Evolutionary conservation across 495 filamentous ascomycete species (phyloP).

Genomic region (Tuber calosporum): DNA sequence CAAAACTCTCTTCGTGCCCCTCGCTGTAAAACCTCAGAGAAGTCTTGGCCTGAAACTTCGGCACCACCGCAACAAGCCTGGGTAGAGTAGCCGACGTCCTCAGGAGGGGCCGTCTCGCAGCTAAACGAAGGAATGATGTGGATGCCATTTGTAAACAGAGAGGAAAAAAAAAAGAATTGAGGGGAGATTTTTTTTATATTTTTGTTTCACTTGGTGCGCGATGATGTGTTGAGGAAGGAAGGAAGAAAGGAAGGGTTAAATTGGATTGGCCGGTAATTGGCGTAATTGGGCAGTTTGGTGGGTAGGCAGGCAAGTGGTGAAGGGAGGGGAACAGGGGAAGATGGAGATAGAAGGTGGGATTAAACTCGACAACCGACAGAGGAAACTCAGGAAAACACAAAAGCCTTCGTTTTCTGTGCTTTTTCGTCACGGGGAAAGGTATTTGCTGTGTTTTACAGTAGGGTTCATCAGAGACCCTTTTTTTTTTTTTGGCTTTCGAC

Average conservation of each 20-base stretch:
- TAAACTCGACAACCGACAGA: not conserved
- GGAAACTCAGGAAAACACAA: not conserved
- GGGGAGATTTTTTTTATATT: slow-evolving; percentile 40
- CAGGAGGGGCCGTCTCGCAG: slow-evolving; percentile 33
- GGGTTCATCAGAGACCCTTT: not conserved
- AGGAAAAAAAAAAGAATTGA: slow-evolving; percentile 9
- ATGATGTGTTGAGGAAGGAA: slow-evolving; percentile 38
- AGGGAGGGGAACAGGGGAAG: not conserved
- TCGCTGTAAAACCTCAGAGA: slow-evolving; percentile 45
- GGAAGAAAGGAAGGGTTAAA: slow-evolving; percentile 11
- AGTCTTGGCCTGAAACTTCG: slow-evolving; percentile 21
- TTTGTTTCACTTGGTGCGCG: slow-evolving; percentile 41
- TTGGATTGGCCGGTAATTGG: slow-evolving; percentile 1
- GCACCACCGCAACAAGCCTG: slow-evolving; percentile 23
- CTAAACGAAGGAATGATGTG: slow-evolving; percentile 31
- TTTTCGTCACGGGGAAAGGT: not conserved
- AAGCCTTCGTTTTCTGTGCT: not conserved
- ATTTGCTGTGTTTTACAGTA: not conserved
- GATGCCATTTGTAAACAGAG: slow-evolving; percentile 32
- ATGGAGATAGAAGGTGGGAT: not conserved
- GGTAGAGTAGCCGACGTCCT: slow-evolving; percentile 36
- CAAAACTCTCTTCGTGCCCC: slow-evolving; percentile 83
- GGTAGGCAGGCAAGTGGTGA: not conserved
- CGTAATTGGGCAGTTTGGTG: not conserved
- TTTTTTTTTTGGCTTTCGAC: not conserved